Evolutionary conservation across 768 basidiomycete species (phyloP).

Genomic region (Lanmaoa rubissima): DNA sequence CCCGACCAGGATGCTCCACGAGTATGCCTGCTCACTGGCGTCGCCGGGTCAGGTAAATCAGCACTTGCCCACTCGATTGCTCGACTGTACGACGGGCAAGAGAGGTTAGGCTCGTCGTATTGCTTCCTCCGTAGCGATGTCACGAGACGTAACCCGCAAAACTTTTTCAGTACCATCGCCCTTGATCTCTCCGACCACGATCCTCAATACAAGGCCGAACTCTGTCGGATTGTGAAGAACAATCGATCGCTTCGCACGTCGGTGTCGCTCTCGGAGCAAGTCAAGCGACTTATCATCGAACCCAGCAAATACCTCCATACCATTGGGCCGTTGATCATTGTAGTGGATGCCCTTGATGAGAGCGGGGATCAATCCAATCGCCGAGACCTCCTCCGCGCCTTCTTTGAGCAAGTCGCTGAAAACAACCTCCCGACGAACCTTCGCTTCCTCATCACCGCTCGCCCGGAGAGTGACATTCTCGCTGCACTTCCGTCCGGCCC

Average conservation of each 20-base stretch:
- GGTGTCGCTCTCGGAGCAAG: slow-evolving; percentile 21
- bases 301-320: slow-evolving; percentile 23
- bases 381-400: slow-evolving; percentile 19
- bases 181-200: slow-evolving; percentile 34
- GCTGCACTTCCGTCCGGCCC: slow-evolving; percentile 1
- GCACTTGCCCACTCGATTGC: slow-evolving; percentile 33
- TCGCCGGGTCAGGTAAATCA: slow-evolving; percentile 33
- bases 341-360: slow-evolving; percentile 37
- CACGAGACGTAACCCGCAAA: slow-evolving; percentile 20
- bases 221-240: slow-evolving; percentile 15
- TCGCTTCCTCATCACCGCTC: slow-evolving; percentile 28
- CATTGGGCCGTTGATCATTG: slow-evolving; percentile 32
- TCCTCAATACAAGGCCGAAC: slow-evolving; percentile 19
- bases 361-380: slow-evolving; percentile 20
- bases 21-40: slow-evolving; percentile 29
- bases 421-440: slow-evolving; percentile 22
- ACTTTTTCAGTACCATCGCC: slow-evolving; percentile 36
- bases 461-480: slow-evolving; percentile 27
- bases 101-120: slow-evolving; percentile 33
- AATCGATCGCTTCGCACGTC: slow-evolving; percentile 26
- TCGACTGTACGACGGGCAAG: slow-evolving; percentile 21
- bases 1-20: slow-evolving; percentile 13
- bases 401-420: slow-evolving; percentile 12
- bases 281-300: slow-evolving; percentile 28
- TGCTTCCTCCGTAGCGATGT: slow-evolving; percentile 25